These are phyloP conservation scores for Epichloe uncinata DNA, from an alignment of 2,329 filamentous ascomycete genomes.

Conservation along the genomic window DNA sequence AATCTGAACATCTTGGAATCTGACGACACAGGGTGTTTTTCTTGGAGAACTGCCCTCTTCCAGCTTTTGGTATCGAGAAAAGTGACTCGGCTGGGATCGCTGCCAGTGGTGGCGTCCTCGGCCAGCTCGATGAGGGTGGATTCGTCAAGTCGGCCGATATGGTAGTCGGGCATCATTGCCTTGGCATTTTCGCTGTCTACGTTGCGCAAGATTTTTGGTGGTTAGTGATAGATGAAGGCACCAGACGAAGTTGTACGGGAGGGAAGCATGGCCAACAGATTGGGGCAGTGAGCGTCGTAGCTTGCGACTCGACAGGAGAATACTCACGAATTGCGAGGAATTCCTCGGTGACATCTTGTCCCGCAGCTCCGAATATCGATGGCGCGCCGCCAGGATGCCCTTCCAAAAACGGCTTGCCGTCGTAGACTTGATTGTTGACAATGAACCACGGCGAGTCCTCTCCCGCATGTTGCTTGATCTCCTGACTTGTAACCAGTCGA, in stretches of 20 bases:
- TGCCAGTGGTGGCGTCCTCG: constrained; percentile 21
- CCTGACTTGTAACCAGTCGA: constrained; percentile 52
- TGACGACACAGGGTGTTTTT: constrained; percentile 56
- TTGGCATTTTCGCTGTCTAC: constrained; percentile 85
- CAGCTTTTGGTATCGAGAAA: constrained; percentile 64
- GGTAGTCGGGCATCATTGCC: constrained; percentile 74
- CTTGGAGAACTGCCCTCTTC: constrained; percentile 57
- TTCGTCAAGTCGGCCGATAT: constrained; percentile 65
- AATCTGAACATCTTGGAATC: constrained; percentile 78
- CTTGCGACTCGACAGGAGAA: background rate
- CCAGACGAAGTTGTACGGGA: background rate
- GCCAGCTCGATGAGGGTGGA: constrained; percentile 40
- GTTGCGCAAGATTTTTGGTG: background rate
- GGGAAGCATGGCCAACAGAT: background rate
- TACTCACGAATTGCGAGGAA: constrained; percentile 81
- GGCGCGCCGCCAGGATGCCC: constrained; percentile 76
- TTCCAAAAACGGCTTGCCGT: constrained; percentile 68
- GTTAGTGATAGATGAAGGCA: too few relatives aligned
- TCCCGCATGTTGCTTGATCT: constrained; percentile 54
- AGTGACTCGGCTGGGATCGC: constrained; percentile 32
- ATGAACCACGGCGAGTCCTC: constrained; percentile 72
- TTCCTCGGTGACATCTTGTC: constrained; percentile 70
- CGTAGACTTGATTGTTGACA: constrained; percentile 76
- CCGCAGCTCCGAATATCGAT: constrained; percentile 74
- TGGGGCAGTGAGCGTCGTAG: too few relatives aligned